Evolutionary conservation across 73 alveolate genomes (phyloP).

Genomic region (Paraurostyla sp.): DNA sequence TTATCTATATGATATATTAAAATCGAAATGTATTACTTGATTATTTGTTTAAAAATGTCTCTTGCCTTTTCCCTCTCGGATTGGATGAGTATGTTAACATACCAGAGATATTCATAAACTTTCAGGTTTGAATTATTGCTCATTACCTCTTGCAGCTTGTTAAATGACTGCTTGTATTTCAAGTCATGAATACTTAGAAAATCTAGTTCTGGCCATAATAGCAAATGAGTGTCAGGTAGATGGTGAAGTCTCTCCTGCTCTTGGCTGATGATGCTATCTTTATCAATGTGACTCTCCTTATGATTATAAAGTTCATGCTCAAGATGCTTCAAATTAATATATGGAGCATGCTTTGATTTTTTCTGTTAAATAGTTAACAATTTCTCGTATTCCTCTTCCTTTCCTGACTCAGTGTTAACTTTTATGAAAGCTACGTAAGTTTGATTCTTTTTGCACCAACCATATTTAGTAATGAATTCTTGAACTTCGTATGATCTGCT

Average conservation of each 20-base stretch:
- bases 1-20: not conserved
- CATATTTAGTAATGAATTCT: slow-evolving; percentile 55
- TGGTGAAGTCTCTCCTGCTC: slow-evolving; percentile 19
- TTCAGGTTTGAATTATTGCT: slow-evolving; percentile 13
- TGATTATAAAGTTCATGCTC: slow-evolving; percentile 26
- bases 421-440: slow-evolving; percentile 27
- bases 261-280: not conserved
- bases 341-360: not conserved
- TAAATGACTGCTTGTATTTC: slow-evolving; percentile 14
- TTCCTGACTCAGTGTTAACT: not conserved
- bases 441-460: slow-evolving; percentile 62
- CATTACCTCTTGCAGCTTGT: not conserved
- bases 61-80: slow-evolving; percentile 46
- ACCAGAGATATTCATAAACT: slow-evolving; percentile 40
- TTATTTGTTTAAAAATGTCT: slow-evolving; percentile 37
- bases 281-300: not conserved
- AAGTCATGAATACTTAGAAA: slow-evolving; percentile 38
- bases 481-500: slow-evolving; percentile 46
- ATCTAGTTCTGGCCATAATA: slow-evolving; percentile 64
- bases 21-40: slow-evolving; percentile 3
- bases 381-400: not conserved
- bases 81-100: slow-evolving; percentile 44
- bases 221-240: slow-evolving; percentile 61
- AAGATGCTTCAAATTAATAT: not conserved
- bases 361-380: not conserved